These are phyloP conservation scores for Cyclotella sp. DNA, from an alignment of 108 stramenopile genomes.

Conservation along the genomic window DNA sequence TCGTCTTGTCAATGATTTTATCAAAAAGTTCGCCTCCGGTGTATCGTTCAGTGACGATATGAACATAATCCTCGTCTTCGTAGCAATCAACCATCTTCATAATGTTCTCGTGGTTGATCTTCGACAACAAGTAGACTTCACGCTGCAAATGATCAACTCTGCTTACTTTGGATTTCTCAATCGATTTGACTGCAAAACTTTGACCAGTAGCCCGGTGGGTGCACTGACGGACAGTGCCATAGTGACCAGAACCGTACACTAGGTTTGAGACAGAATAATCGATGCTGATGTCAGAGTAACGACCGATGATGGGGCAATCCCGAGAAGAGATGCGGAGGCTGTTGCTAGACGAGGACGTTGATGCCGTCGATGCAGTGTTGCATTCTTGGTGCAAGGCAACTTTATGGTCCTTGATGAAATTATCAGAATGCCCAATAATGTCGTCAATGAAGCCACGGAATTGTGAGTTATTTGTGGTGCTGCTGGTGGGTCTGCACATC, in stretches of 20 bases:
- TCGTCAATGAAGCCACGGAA: too few species aligned
- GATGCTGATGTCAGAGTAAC: constrained; percentile 3
- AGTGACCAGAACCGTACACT: constrained; percentile 21
- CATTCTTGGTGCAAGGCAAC: constrained; percentile 3
- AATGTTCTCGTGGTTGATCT: constrained; percentile 38
- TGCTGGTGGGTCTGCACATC: too few species aligned
- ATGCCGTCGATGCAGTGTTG: constrained; percentile 1
- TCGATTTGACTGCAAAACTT: constrained; percentile 64
- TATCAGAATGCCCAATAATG: too few species aligned
- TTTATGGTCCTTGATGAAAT: not conserved
- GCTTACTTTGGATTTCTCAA: constrained; percentile 47
- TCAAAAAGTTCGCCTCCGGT: constrained; percentile 67
- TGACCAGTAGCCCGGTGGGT: constrained; percentile 39
- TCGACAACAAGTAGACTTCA: constrained; percentile 15
- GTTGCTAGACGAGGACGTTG: not conserved
- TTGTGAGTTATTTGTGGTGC: too few species aligned
- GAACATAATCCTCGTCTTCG: constrained; percentile 5
- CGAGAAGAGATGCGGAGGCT: not conserved
- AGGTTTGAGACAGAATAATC: constrained; percentile 17
- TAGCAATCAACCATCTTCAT: constrained; percentile 15
- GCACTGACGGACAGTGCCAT: constrained; percentile 31
- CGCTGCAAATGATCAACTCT: constrained; percentile 32
- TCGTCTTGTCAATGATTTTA: constrained; percentile 21
- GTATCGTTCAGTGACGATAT: constrained; percentile 6
- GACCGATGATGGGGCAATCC: not conserved